Base-by-base conservation (phyloP, 768 basidiomycete genomes). In the Lentinula raphanica region DNA sequence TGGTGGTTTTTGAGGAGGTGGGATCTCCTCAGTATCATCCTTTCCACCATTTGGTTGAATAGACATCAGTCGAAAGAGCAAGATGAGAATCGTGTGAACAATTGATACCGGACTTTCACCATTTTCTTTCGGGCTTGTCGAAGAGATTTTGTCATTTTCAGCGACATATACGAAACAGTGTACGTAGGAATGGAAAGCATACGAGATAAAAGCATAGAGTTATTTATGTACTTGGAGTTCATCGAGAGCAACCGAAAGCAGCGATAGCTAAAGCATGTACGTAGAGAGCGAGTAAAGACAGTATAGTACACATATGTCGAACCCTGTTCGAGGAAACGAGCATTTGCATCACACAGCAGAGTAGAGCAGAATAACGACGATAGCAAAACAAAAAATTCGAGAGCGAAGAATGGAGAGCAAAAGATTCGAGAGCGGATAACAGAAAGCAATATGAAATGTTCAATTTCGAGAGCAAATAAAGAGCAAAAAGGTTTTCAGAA, bases 1-100 rank as follows among this genome's bases (percentile, higher is more conserved):
- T 1, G 86, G 86, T 19, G 84, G 86, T 17, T 81, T 77, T 65
- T 86, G 80, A 7, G 79, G 82, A 12, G 75, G 73, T 9, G 78
- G 76, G 46, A 81, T 68, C 49, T 85, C 84, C 9, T 86, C 85
- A n/a, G 74, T 73, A n/a, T 85, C 84, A 62, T 81, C 79, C 65
- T 77, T 78, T 49, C 61, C 66, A 23, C 40, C 54, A 23, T 45
- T 56, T 32, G 45, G 25, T 38, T 57, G 56, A 0, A 19, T 36
- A 28, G 56, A 57, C 56, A 57, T 57, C 4, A 36, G 29, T 23
- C 12, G 11, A 31, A 50, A 36, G 32, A 35, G 32, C 5, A 35
- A 35, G 13, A 8, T 35, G 1, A 35, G 32, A 35, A 35, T 35
- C 32, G 32, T 35, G 32, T 35, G 32, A 35, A 35, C 13, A n/a